Base-by-base conservation (phyloP, 2,329 filamentous ascomycete species). In the Colletotrichum falcatum region DNA sequence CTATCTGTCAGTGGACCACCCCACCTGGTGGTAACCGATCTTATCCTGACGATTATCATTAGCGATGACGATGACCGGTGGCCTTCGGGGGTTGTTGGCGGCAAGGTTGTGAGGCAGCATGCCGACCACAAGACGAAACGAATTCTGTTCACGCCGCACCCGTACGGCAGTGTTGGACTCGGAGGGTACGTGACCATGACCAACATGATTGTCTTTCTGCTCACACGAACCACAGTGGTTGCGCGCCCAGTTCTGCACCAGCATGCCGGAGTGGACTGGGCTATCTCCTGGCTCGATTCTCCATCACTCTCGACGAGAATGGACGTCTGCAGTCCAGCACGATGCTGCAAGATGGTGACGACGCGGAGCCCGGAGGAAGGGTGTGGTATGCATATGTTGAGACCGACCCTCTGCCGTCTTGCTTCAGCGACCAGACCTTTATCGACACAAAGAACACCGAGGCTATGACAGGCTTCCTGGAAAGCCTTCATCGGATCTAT, bases 371-470 rank as follows among this genome's bases (percentile, higher is more conserved):
- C 1, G 76, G 77, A 18, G 67, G 61, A 5, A 35, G 49, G 5
- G 62, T 78, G 9, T 80, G 77, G 77, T 78, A 78, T 54, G 77
- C 77, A 9, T 80, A 80, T 66, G 72, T 78, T 16, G 77, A 79
- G 64, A 75, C 71, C 1, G 79, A 79, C 61, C 73, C 74, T 1
- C 58, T 71, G 3, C 76, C 74, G 7, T 65, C 74, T 35, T 79
- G 78, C 78, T 79, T 78, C 73, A 79, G 79, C 61, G 76, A 73
- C 8, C 73, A 78, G 66, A 77, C 75, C 6, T 78, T 78, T 44
- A 64, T 79, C 63, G 78, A 80, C 66, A 77, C 77, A 9, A 66
- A 78, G 33, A 79, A 74, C 61, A 61, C 68, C 3, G 69, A 74
- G 14, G 77, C 78, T 35, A 78, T 78, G 49, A 65, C 56, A 9